Evolutionary conservation across 495 filamentous ascomycete species (phyloP).

Genomic region (Pyrenula massariospora): DNA sequence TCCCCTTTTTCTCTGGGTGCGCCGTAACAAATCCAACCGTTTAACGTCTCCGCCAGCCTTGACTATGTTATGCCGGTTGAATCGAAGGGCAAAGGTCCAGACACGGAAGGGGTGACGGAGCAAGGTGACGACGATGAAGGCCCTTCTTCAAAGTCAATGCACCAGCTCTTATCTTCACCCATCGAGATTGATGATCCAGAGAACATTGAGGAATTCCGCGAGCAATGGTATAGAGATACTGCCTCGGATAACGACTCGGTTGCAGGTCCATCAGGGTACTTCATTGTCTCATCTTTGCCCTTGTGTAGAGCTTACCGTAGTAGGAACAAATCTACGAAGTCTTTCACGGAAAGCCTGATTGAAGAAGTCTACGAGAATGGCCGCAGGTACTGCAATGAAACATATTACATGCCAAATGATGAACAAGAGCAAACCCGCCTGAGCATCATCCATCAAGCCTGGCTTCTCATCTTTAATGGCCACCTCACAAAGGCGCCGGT

Average conservation of each 20-base stretch:
- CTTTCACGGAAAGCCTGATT: constrained; percentile 43
- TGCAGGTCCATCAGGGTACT: constrained; percentile 18
- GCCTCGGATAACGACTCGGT: constrained; percentile 14
- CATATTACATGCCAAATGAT: constrained; percentile 70
- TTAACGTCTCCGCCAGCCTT: neutral
- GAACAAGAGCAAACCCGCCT: constrained; percentile 61
- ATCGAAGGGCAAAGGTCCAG: neutral
- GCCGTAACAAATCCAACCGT: neutral
- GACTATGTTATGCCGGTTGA: neutral
- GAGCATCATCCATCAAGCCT: constrained; percentile 55
- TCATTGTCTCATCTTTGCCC: neutral
- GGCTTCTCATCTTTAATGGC: constrained; percentile 45
- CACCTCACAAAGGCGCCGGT: constrained; percentile 48
- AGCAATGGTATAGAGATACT: constrained; percentile 4
- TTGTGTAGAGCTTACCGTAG: too few species aligned
- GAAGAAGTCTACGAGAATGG: constrained; percentile 49
- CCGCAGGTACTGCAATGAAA: constrained; percentile 52
- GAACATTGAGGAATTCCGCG: neutral
- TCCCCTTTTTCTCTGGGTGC: neutral
- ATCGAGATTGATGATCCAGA: neutral
- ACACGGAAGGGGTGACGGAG: neutral
- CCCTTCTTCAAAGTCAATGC: neutral
- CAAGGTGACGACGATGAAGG: neutral
- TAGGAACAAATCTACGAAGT: constrained; percentile 49
- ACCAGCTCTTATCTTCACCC: neutral